Conservation (phyloP, 2,329 filamentous ascomycete species). For the Phyllachora maydis region DNA sequence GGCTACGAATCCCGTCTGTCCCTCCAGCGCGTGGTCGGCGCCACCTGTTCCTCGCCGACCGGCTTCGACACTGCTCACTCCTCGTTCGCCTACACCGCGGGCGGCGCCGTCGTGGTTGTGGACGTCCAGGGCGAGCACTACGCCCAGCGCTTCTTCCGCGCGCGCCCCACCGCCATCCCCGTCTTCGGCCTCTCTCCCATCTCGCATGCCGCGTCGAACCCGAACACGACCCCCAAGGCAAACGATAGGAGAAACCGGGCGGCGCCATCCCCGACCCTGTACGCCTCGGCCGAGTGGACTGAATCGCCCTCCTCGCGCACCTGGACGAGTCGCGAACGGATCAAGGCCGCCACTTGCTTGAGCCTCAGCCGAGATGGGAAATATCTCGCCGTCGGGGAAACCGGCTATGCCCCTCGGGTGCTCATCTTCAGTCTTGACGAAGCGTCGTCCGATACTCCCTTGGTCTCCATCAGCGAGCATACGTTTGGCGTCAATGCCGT, state of each 20-base stretch:
- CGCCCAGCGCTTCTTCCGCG: conserved; percentile 77
- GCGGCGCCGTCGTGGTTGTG: conserved; percentile 81
- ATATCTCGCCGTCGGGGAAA: conserved; percentile 84
- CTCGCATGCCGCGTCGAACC: conserved; percentile 25
- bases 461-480: conserved; percentile 77
- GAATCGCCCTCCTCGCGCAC: conserved; percentile 50
- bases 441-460: conserved; percentile 56
- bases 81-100: conserved; percentile 78
- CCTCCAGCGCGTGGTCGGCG: conserved; percentile 72
- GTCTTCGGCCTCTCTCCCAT: conserved; percentile 32
- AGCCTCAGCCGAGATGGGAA: conserved; percentile 73
- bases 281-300: conserved; percentile 24
- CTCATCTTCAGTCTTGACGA: conserved; percentile 77
- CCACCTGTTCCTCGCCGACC: conserved; percentile 66
- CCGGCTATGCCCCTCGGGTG: conserved; percentile 80
- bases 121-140: conserved; percentile 48
- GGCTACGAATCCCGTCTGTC: conserved; percentile 42
- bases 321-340: conserved; percentile 76
- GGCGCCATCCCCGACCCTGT: conserved; percentile 22
- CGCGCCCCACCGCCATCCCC: conserved; percentile 57
- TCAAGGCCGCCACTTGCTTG: conserved; percentile 85
- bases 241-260: conserved; percentile 42
- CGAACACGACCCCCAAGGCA: conserved; percentile 35
- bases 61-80: conserved; percentile 67
- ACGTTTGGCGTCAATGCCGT: conserved; percentile 74